Base-by-base conservation (phyloP, 148 eudicot genomes). In the Chenopodium berlandieri region DNA sequence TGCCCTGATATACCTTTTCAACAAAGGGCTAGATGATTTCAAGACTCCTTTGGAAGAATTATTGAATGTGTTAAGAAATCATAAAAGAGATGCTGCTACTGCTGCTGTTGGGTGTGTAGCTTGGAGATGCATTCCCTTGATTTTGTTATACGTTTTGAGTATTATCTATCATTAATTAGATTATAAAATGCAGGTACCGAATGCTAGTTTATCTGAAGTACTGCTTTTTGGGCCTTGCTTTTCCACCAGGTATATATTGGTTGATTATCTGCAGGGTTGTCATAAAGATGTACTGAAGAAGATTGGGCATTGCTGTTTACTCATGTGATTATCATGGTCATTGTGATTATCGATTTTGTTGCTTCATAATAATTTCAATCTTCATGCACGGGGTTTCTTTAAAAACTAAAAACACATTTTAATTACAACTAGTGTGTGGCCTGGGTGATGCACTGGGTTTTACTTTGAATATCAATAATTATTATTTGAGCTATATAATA, bases 11-110 rank as follows among this genome's bases (percentile, higher is more conserved):
- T 93, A 95, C 88, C 88, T 95, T 65, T 95, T 93, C 84, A 95
- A 93, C 85, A 95, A 91, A 89, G 98, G 98, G 68, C 87, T 95
- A 65, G 96, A 95, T 89, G 98, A 95, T 91, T 95, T 91, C 83
- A 90, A 86, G 89, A 88, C 97, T 72, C 98, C 98, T 73, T 84
- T 95, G 60, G 98, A 95, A 88, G 98, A 95, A 88, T 91, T 93
- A 54, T 84, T 95, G 79, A 73, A 69, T 73, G 94, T 95, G 80
- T 78, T 93, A 17, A 86, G 82, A 86, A 87, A 87, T 82, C 87
- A 88, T 64, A 80, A 81, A 75, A 90, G 86, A 83, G 93, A 88
- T 76, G 83, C 79, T 82, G 92, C 62, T 14, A 91, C 62, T 14
- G 62, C 92, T 77, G 74, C 89, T 79, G 88, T 93, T 72, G 98